Percentiles rank a stretch among this genome's conserved stretches.
phyloP scores from a whole-genome alignment of 2,329 filamentous ascomycete genomes.

The Phoma sp. region DNA sequence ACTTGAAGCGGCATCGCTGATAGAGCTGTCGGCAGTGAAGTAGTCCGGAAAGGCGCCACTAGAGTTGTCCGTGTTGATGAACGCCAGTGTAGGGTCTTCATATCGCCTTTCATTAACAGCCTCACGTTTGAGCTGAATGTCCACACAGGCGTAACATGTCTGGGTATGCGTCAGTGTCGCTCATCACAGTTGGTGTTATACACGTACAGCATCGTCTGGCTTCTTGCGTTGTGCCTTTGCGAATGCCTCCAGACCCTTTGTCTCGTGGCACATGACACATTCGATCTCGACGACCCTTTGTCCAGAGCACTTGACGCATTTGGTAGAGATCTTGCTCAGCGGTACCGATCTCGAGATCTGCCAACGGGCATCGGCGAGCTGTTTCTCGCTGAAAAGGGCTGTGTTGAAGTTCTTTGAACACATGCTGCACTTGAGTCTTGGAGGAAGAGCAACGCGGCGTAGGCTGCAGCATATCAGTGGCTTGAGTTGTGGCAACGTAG shows the following conservation, averaged over 20 bases:
- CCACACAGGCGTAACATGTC: conserved; percentile 43
- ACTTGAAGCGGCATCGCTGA: conserved; percentile 23
- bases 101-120: conserved; percentile 40
- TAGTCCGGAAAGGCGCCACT: conserved; percentile 29
- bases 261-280: conserved; percentile 56
- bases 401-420: conserved; percentile 53
- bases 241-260: conserved; percentile 57
- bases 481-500: neutral
- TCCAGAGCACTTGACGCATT: conserved; percentile 56
- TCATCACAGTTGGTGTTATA: neutral
- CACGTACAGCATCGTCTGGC: conserved; percentile 55
- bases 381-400: conserved; percentile 55
- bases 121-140: conserved; percentile 29
- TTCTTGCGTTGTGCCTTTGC: conserved; percentile 57
- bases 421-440: conserved; percentile 53
- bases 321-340: conserved; percentile 25
- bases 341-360: conserved; percentile 16
- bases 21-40: conserved; percentile 13
- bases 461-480: conserved; percentile 21
- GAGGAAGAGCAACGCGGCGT: conserved; percentile 27
- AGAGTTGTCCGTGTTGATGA: conserved; percentile 25
- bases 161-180: conserved; percentile 18
- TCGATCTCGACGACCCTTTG: conserved; percentile 54
- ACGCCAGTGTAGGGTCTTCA: conserved; percentile 33
- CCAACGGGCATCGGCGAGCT: conserved; percentile 47